phyloP scores from a whole-genome alignment of 495 filamentous ascomycete genomes.

The Saxophila tyrrhenica region DNA sequence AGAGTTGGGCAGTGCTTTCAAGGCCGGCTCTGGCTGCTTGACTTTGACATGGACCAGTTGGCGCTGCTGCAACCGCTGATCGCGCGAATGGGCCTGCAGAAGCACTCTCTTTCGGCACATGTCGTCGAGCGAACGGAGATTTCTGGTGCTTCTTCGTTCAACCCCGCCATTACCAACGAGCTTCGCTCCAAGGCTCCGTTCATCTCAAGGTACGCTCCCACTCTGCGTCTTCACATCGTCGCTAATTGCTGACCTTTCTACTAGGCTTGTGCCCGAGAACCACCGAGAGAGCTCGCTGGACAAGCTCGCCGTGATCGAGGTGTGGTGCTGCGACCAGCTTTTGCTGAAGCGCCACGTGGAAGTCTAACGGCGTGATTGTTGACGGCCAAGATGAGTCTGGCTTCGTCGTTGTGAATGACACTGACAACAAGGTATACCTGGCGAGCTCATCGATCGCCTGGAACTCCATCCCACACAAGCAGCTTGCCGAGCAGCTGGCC shows the following conservation, averaged over 20 bases:
- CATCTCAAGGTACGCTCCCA: not conserved
- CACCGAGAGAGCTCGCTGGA: not conserved
- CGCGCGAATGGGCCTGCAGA: not conserved
- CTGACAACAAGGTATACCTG: not conserved
- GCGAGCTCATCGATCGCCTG: not conserved
- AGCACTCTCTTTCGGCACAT: not conserved
- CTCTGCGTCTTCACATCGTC: too few relatives aligned
- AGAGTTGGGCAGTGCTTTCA: not conserved
- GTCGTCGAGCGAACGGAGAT: not conserved
- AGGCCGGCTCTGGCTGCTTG: not conserved
- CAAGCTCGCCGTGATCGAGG: not conserved
- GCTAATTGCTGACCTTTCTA: not conserved
- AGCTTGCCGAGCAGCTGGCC: constrained; percentile 1
- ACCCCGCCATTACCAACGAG: not conserved
- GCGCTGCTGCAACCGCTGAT: not conserved
- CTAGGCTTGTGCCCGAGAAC: not conserved
- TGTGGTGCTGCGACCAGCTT: constrained; percentile 1
- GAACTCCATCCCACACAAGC: not conserved
- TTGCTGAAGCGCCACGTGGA: not conserved
- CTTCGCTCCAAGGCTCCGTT: constrained; percentile 2
- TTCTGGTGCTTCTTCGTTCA: not conserved
- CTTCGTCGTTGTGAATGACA: not conserved
- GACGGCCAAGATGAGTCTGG: not conserved
- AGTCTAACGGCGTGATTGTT: not conserved
- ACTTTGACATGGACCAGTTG: not conserved